Evolutionary conservation across 2,329 filamentous ascomycete species (phyloP).

Genomic region (Alternaria brassicicola): DNA sequence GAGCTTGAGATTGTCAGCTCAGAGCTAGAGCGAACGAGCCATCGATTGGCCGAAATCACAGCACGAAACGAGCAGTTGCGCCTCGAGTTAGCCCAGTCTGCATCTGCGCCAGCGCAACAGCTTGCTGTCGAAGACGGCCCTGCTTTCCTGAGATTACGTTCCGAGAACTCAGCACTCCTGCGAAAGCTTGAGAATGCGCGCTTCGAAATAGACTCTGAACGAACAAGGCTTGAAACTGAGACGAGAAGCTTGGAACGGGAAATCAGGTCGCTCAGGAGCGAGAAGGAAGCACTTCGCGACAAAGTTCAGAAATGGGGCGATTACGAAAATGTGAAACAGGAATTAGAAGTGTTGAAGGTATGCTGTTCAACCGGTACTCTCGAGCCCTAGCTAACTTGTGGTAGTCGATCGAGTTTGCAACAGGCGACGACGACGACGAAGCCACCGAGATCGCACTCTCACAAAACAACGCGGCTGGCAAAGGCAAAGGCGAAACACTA

Average conservation of each 20-base stretch:
- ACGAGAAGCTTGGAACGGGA: conserved; percentile 82
- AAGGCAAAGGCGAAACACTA: conserved; percentile 76
- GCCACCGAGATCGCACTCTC: conserved; percentile 42
- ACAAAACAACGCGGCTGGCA: conserved; percentile 58
- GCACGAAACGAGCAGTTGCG: conserved; percentile 92
- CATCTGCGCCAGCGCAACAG: conserved; percentile 69
- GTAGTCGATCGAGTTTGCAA: conserved; percentile 91
- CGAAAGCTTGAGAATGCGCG: conserved; percentile 84
- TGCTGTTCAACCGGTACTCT: not conserved
- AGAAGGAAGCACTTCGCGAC: conserved; percentile 77
- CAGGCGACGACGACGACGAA: conserved; percentile 72
- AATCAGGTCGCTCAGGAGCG: conserved; percentile 73
- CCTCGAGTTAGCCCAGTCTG: conserved; percentile 86
- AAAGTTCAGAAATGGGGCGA: conserved; percentile 91
- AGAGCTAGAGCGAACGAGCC: conserved; percentile 87
- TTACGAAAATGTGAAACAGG: conserved; percentile 95
- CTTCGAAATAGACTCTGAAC: conserved; percentile 82
- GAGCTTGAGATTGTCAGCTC: conserved; percentile 93
- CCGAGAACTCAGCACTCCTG: conserved; percentile 90
- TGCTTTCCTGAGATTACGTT: conserved; percentile 82
- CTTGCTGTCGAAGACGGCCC: conserved; percentile 85
- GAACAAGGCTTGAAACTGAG: conserved; percentile 75
- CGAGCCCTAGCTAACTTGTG: conserved; percentile 14
- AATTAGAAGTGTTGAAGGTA: conserved; percentile 89
- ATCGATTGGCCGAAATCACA: conserved; percentile 87